A percentile compares a stretch with the other conserved stretches of the same genome.
Evolutionary conservation across 1,284 basidiomycete species (phyloP).

Genomic region (Erythrobasidium hasegawianum): DNA sequence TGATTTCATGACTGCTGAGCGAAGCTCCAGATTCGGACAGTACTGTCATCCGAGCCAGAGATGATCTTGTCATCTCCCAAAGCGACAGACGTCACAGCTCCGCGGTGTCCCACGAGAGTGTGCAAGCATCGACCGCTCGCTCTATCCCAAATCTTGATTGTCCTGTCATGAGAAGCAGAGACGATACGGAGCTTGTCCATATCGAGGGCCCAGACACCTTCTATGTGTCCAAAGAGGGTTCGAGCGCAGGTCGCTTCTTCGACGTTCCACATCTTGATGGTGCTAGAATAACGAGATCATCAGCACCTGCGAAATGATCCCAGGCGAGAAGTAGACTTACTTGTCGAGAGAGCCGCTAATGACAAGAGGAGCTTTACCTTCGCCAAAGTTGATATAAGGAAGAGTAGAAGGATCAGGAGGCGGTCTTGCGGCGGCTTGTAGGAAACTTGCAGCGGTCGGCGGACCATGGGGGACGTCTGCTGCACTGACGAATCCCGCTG

Average conservation of each 20-base stretch:
- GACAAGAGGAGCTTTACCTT: slow-evolving; percentile 23
- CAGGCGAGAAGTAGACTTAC: background rate
- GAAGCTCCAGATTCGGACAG: slow-evolving; percentile 32
- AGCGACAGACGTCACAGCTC: slow-evolving; percentile 54
- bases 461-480: slow-evolving; percentile 18
- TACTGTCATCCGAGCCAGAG: slow-evolving; percentile 33
- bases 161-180: slow-evolving; percentile 85
- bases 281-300: no score
- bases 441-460: slow-evolving; percentile 16
- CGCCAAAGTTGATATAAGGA: slow-evolving; percentile 28
- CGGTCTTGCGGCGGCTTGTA: slow-evolving; percentile 21
- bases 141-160: slow-evolving; percentile 91
- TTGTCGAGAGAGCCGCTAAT: slow-evolving; percentile 33
- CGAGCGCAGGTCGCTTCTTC: slow-evolving; percentile 72
- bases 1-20: slow-evolving; percentile 11
- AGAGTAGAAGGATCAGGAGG: slow-evolving; percentile 30
- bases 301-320: no score
- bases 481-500: slow-evolving; percentile 17
- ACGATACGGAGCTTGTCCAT: slow-evolving; percentile 88
- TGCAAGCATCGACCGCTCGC: slow-evolving; percentile 83
- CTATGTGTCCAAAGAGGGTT: slow-evolving; percentile 84
- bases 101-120: slow-evolving; percentile 89
- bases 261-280: slow-evolving; percentile 94
- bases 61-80: slow-evolving; percentile 37
- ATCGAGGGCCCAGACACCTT: slow-evolving; percentile 90